Conservation (phyloP, 2,329 filamentous ascomycete species). For the Fusarium musae region DNA sequence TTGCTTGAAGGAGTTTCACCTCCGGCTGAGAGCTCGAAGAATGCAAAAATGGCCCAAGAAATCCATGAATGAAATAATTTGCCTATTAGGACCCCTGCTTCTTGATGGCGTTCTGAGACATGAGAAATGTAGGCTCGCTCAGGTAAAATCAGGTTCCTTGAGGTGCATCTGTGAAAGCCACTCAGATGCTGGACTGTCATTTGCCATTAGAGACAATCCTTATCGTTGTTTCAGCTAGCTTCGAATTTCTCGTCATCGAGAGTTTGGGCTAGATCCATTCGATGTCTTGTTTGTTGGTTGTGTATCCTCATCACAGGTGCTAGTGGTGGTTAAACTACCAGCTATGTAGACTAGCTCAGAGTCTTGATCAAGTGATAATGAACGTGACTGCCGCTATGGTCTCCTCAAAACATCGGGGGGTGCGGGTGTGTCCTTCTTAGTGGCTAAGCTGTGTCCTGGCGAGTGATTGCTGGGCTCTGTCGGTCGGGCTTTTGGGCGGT, state of each 20-base stretch:
- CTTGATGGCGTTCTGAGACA: slow-evolving; percentile 33
- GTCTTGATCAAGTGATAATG: slow-evolving; percentile 25
- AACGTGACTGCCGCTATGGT: slow-evolving; percentile 18
- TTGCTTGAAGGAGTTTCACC: neutral
- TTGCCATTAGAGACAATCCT: slow-evolving; percentile 15
- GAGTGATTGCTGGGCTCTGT: slow-evolving; percentile 2
- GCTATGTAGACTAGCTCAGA: slow-evolving; percentile 29
- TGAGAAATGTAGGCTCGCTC: slow-evolving; percentile 14
- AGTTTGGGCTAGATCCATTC: slow-evolving; percentile 12
- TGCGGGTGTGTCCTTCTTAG: slow-evolving; percentile 13
- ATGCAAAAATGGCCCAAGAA: slow-evolving; percentile 16
- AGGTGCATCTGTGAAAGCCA: slow-evolving; percentile 21
- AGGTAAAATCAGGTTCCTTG: neutral
- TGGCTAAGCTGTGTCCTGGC: neutral
- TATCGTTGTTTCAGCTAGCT: slow-evolving; percentile 28
- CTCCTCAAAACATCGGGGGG: slow-evolving; percentile 1
- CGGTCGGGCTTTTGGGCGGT: slow-evolving; percentile 4
- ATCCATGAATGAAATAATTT: neutral
- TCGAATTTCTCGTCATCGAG: slow-evolving; percentile 1
- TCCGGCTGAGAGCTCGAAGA: neutral
- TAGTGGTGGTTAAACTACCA: slow-evolving; percentile 29
- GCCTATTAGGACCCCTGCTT: slow-evolving; percentile 17
- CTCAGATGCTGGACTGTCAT: slow-evolving; percentile 13
- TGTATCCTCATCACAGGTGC: slow-evolving; percentile 14
- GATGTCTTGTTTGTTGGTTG: slow-evolving; percentile 37